Evolutionary conservation across 306 rosid genomes (phyloP), one percentile per base, ranked within the genome.

Genomic region (Casuarina glauca): DNA sequence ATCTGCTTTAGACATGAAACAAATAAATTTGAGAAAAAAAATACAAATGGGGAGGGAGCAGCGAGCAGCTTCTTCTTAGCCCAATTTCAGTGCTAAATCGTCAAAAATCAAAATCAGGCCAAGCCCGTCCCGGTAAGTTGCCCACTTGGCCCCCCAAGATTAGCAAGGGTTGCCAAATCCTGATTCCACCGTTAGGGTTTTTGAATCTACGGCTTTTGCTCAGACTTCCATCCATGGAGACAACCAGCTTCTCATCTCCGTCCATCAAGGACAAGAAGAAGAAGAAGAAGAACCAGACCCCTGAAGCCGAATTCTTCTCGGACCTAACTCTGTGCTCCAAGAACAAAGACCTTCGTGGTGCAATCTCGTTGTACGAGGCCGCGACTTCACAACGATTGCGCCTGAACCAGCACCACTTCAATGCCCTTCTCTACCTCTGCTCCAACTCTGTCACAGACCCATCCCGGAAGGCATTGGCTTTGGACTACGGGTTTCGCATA

Each of bases 361-460:
- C 98, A 0, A 87, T 95, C 53, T 64, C 90, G 9, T 90, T 89
- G 0, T 89, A 80, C 16, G 93, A 90, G 53, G 71, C 77, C 42
- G 93, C 92, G 1, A 73, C 82, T 77, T 80, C 82, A 0, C 76
- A 54, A 55, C 76, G 79, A 16, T 81, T 80, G 2, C 86, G 89
- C 26, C 81, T 95, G 66, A 87, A 70, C 53, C 96, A 86, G 12
- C 88, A 86, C 75, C 92, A 92, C 73, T 87, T 92, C 84, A 95
- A 95, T 54, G 79, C 96, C 32, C 79, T 95, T n/a, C 97, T 94
- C 81, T 89, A 95, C 87, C 93, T 92, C 63, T 95, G 98, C 74
- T 89, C 93, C 55, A 84, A 70, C 41, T 86, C 87, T 9, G 90
- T 89, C 67, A 38, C 87, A 0, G 89, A 89, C 38, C 78, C 81